Percentiles rank a stretch among this genome's conserved stretches.
Evolutionary conservation across 768 basidiomycete genomes (phyloP).

Genomic region (Pleurotus ostreatus): DNA sequence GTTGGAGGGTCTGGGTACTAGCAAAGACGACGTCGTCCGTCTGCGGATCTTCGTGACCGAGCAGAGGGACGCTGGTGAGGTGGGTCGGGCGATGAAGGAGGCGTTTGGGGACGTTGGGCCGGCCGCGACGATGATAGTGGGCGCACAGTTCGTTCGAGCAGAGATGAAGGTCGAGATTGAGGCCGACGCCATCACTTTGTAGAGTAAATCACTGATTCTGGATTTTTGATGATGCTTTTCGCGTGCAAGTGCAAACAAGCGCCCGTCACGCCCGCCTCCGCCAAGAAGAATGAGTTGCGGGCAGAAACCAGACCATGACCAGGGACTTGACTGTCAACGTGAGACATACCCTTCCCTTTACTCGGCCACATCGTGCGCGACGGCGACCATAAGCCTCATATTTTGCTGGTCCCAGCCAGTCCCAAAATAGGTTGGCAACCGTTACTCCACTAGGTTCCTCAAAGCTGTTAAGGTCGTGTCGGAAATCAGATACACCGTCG

Average conservation of each 20-base stretch:
- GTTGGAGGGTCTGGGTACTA: conserved; percentile 39
- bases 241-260: too few species aligned
- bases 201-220: too few species aligned
- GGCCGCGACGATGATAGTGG: conserved; percentile 52
- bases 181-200: conserved; percentile 33
- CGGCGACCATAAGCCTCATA: too few species aligned
- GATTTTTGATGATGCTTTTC: too few species aligned
- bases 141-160: conserved; percentile 37
- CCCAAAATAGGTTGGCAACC: conserved; percentile 2
- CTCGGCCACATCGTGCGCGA: too few species aligned
- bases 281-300: too few species aligned
- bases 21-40: conserved; percentile 38
- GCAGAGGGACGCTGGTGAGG: conserved; percentile 33
- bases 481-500: too few species aligned
- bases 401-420: not conserved
- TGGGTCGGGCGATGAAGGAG: conserved; percentile 38
- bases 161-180: conserved; percentile 56
- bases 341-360: too few species aligned
- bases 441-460: conserved; percentile 5
- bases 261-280: too few species aligned
- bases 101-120: conserved; percentile 36
- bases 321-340: too few species aligned
- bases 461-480: conserved; percentile 5
- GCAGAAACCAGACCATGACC: too few species aligned
- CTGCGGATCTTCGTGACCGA: conserved; percentile 46